Conservation (phyloP, 345 rosid genomes). For the Fremontodendron californicum region DNA sequence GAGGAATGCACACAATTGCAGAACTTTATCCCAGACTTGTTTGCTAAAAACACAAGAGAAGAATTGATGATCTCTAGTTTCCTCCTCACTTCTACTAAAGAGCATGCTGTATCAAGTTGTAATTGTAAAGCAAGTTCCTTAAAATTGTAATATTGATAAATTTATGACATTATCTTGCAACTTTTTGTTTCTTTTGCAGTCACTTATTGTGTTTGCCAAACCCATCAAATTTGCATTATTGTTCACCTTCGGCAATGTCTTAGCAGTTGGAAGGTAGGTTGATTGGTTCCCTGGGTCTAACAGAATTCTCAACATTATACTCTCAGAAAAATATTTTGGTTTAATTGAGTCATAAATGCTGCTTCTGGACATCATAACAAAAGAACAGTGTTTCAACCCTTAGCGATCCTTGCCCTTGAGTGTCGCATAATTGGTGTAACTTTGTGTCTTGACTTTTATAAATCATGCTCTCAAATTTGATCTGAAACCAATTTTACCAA, state of each 20-base stretch:
- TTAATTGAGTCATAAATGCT: background rate
- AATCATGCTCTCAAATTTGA: background rate
- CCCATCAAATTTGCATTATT: constrained; percentile 87
- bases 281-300: background rate
- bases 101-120: background rate
- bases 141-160: background rate
- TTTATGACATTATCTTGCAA: background rate
- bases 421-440: constrained; percentile 1
- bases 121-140: background rate
- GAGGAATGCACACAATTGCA: background rate
- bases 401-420: background rate
- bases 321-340: background rate
- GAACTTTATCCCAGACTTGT: background rate
- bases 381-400: background rate
- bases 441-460: background rate
- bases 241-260: constrained; percentile 84
- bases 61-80: background rate
- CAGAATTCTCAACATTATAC: background rate
- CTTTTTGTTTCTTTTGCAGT: constrained; percentile 45
- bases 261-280: constrained; percentile 89
- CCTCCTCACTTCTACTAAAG: background rate
- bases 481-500: background rate
- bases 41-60: background rate
- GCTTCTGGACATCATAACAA: background rate
- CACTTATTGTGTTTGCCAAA: constrained; percentile 65